These are phyloP conservation scores for Pyrus hybrid DNA, from an alignment of 331 rosid genomes.

Conservation along the genomic window DNA sequence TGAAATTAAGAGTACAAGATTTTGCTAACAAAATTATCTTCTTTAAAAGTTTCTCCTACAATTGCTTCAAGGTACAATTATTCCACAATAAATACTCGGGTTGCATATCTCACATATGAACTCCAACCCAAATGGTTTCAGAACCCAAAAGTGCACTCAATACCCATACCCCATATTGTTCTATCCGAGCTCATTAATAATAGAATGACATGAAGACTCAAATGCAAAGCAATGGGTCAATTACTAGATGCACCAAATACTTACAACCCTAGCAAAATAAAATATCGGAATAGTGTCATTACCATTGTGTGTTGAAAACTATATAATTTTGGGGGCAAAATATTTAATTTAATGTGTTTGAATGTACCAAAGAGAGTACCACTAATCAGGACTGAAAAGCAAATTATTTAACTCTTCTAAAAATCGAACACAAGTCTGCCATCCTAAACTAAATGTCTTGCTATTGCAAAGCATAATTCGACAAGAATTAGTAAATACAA, in stretches of 20 bases:
- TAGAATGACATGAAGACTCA: background rate
- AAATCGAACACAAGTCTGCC: background rate
- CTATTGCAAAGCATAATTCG: background rate
- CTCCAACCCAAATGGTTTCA: too few species aligned
- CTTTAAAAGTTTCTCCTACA: background rate
- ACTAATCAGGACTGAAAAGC: background rate
- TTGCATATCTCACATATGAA: background rate
- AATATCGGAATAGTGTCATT: background rate
- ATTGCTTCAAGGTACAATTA: background rate
- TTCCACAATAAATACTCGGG: background rate
- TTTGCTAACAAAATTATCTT: background rate
- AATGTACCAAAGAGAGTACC: background rate
- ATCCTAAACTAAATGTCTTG: background rate
- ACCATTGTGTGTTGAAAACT: background rate
- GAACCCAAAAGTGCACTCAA: background rate
- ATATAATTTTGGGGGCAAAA: background rate
- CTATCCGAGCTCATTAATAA: background rate
- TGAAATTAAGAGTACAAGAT: too few species aligned
- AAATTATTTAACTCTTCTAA: background rate
- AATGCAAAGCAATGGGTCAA: background rate
- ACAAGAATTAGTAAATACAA: too few species aligned
- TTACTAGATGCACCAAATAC: slow-evolving; percentile 1
- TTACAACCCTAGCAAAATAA: background rate
- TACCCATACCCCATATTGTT: background rate
- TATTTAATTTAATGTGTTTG: background rate